Evolutionary conservation across 805 yeast species (phyloP).

Genomic region (Wickerhamomyces bovis): DNA sequence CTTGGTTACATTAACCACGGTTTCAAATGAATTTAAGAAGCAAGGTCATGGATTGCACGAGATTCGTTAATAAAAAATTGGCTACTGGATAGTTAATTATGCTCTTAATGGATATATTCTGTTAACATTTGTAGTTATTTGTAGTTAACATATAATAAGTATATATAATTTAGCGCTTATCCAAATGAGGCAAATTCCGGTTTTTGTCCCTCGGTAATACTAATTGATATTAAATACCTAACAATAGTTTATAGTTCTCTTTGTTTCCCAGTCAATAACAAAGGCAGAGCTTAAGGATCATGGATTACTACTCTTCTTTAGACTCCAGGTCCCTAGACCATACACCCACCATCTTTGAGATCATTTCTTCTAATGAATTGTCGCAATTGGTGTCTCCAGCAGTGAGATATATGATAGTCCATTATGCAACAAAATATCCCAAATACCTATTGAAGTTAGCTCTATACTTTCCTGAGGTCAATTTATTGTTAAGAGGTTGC

Average conservation of each 20-base stretch:
- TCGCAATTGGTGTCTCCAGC: slow-evolving; percentile 78
- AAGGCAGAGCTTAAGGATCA: slow-evolving; percentile 22
- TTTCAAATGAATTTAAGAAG: not conserved
- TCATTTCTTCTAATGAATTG: slow-evolving; percentile 75
- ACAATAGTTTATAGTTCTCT: no score
- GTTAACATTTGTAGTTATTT: no score
- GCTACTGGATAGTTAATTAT: no score
- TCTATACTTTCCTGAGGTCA: slow-evolving; percentile 73
- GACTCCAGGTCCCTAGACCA: slow-evolving; percentile 73
- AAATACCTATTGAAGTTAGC: slow-evolving; percentile 54
- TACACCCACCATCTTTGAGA: slow-evolving; percentile 84
- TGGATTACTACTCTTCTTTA: slow-evolving; percentile 78
- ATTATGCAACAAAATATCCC: slow-evolving; percentile 77
- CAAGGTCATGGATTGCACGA: not conserved
- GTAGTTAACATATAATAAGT: no score
- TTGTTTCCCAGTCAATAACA: no score
- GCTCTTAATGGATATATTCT: no score
- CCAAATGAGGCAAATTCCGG: not conserved
- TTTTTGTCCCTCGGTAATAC: no score
- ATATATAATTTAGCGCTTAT: not conserved
- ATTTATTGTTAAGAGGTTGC: slow-evolving; percentile 49
- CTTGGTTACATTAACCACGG: not conserved
- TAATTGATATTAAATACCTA: no score
- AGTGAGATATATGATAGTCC: slow-evolving; percentile 68
- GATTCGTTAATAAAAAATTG: no score